These are phyloP conservation scores for Chamaecrista fasciculata DNA, from an alignment of 306 rosid species.

Conservation along the genomic window DNA sequence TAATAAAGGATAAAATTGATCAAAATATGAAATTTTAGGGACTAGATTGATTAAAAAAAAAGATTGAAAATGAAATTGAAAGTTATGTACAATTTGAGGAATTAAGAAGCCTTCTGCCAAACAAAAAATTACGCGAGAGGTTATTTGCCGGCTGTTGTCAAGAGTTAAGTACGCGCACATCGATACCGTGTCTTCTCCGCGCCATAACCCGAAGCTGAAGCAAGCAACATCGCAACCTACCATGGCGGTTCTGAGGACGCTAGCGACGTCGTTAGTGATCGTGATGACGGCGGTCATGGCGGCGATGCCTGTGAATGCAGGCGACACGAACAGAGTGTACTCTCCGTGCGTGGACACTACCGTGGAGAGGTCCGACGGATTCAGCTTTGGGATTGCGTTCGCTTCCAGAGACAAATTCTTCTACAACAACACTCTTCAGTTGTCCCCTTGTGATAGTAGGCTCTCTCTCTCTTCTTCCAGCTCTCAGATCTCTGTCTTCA, in stretches of 20 bases:
- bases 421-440: slow-evolving; percentile 33
- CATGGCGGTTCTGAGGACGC: slow-evolving; percentile 1
- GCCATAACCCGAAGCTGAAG: background rate
- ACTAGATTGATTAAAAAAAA: too few species aligned
- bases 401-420: slow-evolving; percentile 26
- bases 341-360: slow-evolving; percentile 22
- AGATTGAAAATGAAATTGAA: too few species aligned
- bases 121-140: background rate
- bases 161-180: background rate
- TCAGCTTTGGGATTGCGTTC: slow-evolving; percentile 20
- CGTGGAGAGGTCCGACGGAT: slow-evolving; percentile 26
- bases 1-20: too few species aligned
- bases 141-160: too few species aligned
- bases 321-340: slow-evolving; percentile 8
- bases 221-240: background rate
- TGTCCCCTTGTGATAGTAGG: slow-evolving; percentile 78
- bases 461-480: slow-evolving; percentile 55
- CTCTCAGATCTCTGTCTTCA: slow-evolving; percentile 71
- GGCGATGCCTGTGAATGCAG: background rate
- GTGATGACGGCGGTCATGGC: background rate
- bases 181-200: background rate
- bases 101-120: too few species aligned
- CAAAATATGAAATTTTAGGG: too few species aligned
- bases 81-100: too few species aligned
- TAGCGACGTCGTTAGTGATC: background rate